Percentiles rank a stretch among this genome's conserved stretches.
Evolutionary conservation across 352 stramenopile genomes (phyloP).

Genomic region (Phytophthora ramorum): DNA sequence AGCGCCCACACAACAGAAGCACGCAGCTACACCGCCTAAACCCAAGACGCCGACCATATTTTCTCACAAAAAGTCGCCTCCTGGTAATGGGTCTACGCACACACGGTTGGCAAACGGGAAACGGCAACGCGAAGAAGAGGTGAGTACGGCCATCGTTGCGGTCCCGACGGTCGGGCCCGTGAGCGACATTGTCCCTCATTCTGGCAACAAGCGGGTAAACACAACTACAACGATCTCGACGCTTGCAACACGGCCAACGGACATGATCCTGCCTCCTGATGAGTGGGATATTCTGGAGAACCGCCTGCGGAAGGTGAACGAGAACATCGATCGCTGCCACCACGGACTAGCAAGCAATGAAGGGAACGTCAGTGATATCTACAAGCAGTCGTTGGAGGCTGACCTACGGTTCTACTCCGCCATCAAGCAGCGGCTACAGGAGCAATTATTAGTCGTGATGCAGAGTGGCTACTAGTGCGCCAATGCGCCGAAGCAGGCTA

Average conservation of each 20-base stretch:
- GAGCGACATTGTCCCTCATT: constrained; percentile 54
- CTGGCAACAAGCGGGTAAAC: constrained; percentile 57
- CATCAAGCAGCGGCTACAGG: constrained; percentile 79
- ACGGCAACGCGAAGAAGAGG: constrained; percentile 38
- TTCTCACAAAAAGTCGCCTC: constrained; percentile 8
- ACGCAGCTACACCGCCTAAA: constrained; percentile 5
- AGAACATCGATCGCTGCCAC: constrained; percentile 74
- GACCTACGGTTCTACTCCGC: constrained; percentile 75
- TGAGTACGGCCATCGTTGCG: constrained; percentile 50
- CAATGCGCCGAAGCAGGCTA: constrained; percentile 22
- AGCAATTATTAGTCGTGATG: constrained; percentile 77
- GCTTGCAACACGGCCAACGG: constrained; percentile 42
- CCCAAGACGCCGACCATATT: constrained; percentile 7
- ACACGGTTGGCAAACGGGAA: constrained; percentile 29
- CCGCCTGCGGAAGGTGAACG: constrained; percentile 70
- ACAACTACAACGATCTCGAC: constrained; percentile 53
- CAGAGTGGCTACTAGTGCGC: constrained; percentile 59
- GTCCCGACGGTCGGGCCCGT: constrained; percentile 30
- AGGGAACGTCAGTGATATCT: constrained; percentile 53
- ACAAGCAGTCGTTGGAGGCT: constrained; percentile 65
- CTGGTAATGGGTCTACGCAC: neutral
- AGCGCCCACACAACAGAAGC: constrained; percentile 11
- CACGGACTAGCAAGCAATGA: constrained; percentile 53
- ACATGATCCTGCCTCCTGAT: constrained; percentile 60
- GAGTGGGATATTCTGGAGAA: constrained; percentile 74